Evolutionary conservation across 345 rosid genomes (phyloP).

Genomic region (Linum usitatissimum): DNA sequence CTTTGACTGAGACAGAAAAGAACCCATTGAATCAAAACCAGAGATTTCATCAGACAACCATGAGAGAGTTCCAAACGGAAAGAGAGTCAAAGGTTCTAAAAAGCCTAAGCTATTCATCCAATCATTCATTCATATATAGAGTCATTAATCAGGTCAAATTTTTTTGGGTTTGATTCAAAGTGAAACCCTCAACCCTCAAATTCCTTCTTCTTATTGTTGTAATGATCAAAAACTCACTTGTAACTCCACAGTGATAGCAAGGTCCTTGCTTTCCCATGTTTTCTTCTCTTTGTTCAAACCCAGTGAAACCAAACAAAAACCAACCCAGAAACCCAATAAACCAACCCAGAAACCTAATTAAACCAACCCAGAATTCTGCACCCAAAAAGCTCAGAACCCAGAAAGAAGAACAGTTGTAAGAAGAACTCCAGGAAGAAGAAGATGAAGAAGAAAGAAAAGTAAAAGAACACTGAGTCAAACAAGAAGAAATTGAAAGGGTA

Average conservation of each 20-base stretch:
- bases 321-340: slow-evolving; percentile 9
- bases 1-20: too few relatives aligned
- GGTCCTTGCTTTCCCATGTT: slow-evolving; percentile 96
- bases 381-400: slow-evolving; percentile 6
- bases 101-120: too few relatives aligned
- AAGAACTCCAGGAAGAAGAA: too few relatives aligned
- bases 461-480: too few relatives aligned
- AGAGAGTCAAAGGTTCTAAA: too few relatives aligned
- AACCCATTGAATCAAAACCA: too few relatives aligned
- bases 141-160: too few relatives aligned
- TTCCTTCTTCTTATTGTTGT: background rate
- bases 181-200: background rate
- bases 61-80: too few relatives aligned
- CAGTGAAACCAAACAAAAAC: slow-evolving; percentile 13
- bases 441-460: too few relatives aligned
- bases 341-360: background rate
- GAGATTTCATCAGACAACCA: too few relatives aligned
- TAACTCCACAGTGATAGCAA: slow-evolving; percentile 96
- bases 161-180: too few relatives aligned
- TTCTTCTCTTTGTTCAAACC: slow-evolving; percentile 19
- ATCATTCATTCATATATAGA: too few relatives aligned
- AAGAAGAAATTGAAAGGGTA: slow-evolving; percentile 22
- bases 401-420: slow-evolving; percentile 8
- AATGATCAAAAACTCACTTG: slow-evolving; percentile 33
- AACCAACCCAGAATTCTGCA: slow-evolving; percentile 16